These are phyloP conservation scores for Punica granatum DNA, from an alignment of 345 rosid species.

Conservation along the genomic window DNA sequence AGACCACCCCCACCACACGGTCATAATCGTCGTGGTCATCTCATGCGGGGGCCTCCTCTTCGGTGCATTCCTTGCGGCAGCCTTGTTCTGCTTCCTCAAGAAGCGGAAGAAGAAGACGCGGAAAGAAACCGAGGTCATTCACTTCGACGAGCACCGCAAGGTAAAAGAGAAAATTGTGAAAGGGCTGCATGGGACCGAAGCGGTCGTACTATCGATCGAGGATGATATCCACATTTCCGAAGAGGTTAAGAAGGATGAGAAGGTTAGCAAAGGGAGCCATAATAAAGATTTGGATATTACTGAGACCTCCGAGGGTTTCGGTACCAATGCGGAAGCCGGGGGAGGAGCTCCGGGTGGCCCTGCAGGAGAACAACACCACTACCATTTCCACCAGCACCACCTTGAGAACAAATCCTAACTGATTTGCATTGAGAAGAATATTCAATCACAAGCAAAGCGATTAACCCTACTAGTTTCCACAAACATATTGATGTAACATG, in stretches of 20 bases:
- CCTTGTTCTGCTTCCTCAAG: constrained; percentile 15
- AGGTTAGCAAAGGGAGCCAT: constrained; percentile 5
- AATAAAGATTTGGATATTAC: background rate
- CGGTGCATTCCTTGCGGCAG: constrained; percentile 15
- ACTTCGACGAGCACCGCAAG: constrained; percentile 16
- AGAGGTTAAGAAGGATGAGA: constrained; percentile 7
- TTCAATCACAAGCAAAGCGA: background rate
- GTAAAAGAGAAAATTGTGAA: constrained; percentile 14
- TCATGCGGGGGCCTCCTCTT: constrained; percentile 18
- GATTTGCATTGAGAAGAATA: background rate
- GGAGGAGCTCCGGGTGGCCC: constrained; percentile 1
- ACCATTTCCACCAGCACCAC: background rate
- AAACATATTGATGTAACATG: no score
- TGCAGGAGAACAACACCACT: background rate
- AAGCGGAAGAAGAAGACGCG: constrained; percentile 16
- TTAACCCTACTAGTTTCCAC: no score
- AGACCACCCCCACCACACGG: constrained; percentile 13
- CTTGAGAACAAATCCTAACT: constrained; percentile 4
- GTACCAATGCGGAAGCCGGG: background rate
- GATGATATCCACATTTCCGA: constrained; percentile 14
- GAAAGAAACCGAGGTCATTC: constrained; percentile 6
- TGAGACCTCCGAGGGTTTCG: background rate
- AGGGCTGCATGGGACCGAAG: constrained; percentile 17
- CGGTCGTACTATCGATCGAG: constrained; percentile 9
- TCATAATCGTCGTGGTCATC: constrained; percentile 14